Evolutionary conservation across 2,329 filamentous ascomycete genomes (phyloP).

Genomic region (Fusarium beomiforme): DNA sequence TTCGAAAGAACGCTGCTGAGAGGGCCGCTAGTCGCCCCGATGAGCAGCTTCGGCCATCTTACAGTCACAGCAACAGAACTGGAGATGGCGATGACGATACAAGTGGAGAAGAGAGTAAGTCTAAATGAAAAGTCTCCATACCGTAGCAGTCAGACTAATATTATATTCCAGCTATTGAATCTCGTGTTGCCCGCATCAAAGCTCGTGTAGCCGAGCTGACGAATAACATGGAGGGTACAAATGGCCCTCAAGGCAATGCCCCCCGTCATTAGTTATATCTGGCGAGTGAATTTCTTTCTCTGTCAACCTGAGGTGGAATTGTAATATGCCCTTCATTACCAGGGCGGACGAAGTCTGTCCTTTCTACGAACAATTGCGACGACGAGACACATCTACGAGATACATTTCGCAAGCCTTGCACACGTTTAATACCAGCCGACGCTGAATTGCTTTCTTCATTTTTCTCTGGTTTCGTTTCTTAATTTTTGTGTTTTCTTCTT

Average conservation of each 20-base stretch:
- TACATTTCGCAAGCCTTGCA: constrained; percentile 33
- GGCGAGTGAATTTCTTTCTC: neutral
- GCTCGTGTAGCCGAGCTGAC: constrained; percentile 95
- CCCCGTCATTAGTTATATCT: constrained; percentile 30
- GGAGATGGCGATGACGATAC: constrained; percentile 82
- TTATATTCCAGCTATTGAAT: constrained; percentile 80
- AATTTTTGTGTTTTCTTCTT: constrained; percentile 24
- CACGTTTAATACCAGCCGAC: constrained; percentile 42
- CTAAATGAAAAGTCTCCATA: neutral
- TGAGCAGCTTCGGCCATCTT: constrained; percentile 67
- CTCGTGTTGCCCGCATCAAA: constrained; percentile 96
- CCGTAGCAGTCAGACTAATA: constrained; percentile 34
- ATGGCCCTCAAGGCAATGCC: constrained; percentile 46
- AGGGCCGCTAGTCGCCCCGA: constrained; percentile 75
- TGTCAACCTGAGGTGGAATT: neutral
- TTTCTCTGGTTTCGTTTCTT: constrained; percentile 28
- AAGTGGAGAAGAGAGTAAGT: constrained; percentile 94
- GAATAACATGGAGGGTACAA: constrained; percentile 75
- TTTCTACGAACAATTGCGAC: constrained; percentile 25
- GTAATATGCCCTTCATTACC: constrained; percentile 16
- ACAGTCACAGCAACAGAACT: constrained; percentile 66
- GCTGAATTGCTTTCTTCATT: constrained; percentile 39
- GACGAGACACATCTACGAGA: constrained; percentile 35
- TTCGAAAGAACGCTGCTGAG: constrained; percentile 92
- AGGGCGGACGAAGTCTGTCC: constrained; percentile 12